Base-by-base conservation (phyloP, 73 alveolate genomes). In the Blepharisma stoltei region DNA sequence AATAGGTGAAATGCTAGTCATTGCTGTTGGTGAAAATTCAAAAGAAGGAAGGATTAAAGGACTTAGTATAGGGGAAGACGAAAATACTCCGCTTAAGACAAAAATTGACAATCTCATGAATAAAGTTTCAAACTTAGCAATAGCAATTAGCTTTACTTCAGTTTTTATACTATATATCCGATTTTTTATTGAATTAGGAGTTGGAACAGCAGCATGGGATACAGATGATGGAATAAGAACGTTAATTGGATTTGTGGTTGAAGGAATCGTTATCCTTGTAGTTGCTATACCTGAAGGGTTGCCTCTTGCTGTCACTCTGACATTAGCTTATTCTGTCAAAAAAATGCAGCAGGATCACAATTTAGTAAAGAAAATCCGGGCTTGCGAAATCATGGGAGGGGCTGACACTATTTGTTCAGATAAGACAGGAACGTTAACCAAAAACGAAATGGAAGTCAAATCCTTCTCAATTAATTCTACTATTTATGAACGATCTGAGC, bases 261-360 rank as follows among this genome's bases (percentile, higher is more conserved):
- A 86, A 48, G 93, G 95, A 44, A 80, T 89, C 7, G 77, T 92
- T 20, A 90, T 90, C 6, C 78, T 86, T 6, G 95, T 85, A 11
- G 95, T 92, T 6, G 98, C 98, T 55, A 92, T 95, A 55, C 99
- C 99, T 23, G 97, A 93, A 76, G 97, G 99, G 8, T 78, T 93
- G 8, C 98, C 97, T 9, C 80, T 95, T 6, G 95, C 96, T 11
- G 98, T 93, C 50, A 87, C 97, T 48, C 68, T 95, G 77, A 82
- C 92, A 14, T 78, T 90, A 47, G 93, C 98, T 6, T 85, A 76
- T 50, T 89, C 97, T n/a, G 88, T 94, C 78, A 86, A 87, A 71
- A 85, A 93, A 67, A 95, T 95, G 98, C 89, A 83, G 71, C 81
- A 73, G 70, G 92, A 87, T 54, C 41, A 88, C 54, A 91, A 88